These are phyloP conservation scores for Stachybotrys chartarum DNA, from an alignment of 2,329 filamentous ascomycete genomes.

Conservation along the genomic window DNA sequence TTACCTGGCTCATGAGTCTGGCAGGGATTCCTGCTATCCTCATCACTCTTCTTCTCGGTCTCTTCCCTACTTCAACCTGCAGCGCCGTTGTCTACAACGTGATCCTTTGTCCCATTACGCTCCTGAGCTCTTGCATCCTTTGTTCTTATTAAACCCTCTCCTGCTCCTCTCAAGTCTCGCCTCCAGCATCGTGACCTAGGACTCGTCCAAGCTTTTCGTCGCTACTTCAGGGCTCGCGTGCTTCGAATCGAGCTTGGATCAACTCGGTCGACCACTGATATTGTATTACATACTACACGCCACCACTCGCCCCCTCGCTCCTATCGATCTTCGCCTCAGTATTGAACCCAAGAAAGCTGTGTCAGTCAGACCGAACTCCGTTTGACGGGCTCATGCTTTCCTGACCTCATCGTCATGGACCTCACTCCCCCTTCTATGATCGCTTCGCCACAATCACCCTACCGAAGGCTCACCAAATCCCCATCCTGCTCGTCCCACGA, in stretches of 20 bases:
- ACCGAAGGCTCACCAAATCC: conserved; percentile 13
- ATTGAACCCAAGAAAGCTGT: not conserved
- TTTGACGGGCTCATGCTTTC: not conserved
- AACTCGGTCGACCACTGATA: too few relatives aligned
- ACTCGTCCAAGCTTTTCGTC: too few relatives aligned
- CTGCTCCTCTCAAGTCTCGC: too few relatives aligned
- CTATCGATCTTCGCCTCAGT: not conserved
- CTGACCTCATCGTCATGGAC: conserved; percentile 32
- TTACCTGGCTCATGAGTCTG: not conserved
- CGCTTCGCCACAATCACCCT: conserved; percentile 30
- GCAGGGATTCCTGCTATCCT: not conserved
- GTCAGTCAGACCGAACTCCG: not conserved
- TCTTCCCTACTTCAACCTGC: not conserved
- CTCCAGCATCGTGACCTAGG: too few relatives aligned
- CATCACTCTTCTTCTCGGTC: not conserved
- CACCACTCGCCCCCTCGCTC: not conserved
- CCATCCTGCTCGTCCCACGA: conserved; percentile 23
- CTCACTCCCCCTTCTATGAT: conserved; percentile 40
- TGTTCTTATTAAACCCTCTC: too few relatives aligned
- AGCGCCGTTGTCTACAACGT: not conserved
- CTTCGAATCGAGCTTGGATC: too few relatives aligned
- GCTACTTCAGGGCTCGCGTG: too few relatives aligned
- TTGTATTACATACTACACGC: too few relatives aligned
- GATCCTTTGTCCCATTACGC: not conserved
- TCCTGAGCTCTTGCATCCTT: too few relatives aligned